Base-by-base conservation (phyloP, 257 asterid species). In the Misopates orontium region DNA sequence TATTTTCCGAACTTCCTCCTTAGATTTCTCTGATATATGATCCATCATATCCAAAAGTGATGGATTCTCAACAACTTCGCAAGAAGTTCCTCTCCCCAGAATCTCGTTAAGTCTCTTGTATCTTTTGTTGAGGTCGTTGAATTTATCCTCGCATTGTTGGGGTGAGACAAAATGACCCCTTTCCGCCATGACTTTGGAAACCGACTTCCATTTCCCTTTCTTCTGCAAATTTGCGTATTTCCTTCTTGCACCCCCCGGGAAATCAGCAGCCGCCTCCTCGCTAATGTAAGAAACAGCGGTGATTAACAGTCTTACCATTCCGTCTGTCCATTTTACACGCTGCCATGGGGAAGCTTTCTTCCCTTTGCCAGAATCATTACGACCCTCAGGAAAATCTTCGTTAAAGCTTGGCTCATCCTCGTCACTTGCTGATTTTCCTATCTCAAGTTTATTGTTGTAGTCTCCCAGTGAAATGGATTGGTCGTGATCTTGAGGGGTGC, bases 81-180 rank as follows among this genome's bases (percentile, higher is more conserved):
- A 87, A 16, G 95, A 84, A 67, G 96, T 90, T 44, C 96, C 97
- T 57, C 96, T 80, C 39, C 97, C 97, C 0, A 90, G 75, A 24
- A 90, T 87, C 83, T 90, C 96, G 18, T 90, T 87, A 1, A 90
- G 92, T 74, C 96, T 85, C 79, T 90, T 90, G 67, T 90, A 90
- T 72, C 96, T 81, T 77, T 90, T 90, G 67, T 90, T 87, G 12
- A 90, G 89, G 75, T 90, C 97, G 41, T 87, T 90, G 76, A 90
- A 90, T 75, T 90, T 90, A 69, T 90, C 97, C 82, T 90, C 97
- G 22, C 97, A 90, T 66, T 90, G 96, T 70, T 90, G 97, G 10
- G 97, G 97, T 0, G 97, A 90, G 64, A 85, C 96, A 31, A 78
- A 79, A 72, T 81, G 87, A 19, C 85, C 89, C 84, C 97, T 82